Conservation (phyloP, 1,139 yeast genomes). For the Geotrichum carabidarum region DNA sequence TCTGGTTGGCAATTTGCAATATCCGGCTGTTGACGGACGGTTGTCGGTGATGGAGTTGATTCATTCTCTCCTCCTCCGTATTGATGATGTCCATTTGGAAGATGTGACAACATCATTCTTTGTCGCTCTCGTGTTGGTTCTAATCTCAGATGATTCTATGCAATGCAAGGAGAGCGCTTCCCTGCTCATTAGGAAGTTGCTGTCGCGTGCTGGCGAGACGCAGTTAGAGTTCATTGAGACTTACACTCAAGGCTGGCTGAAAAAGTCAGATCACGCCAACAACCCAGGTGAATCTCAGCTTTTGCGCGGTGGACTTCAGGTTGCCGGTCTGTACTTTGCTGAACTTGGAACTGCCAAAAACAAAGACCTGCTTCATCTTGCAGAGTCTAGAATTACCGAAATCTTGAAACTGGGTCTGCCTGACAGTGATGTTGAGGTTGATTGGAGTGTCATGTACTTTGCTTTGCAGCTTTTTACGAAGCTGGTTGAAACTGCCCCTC, state of each 20-base stretch:
- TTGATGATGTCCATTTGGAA: conserved; percentile 57
- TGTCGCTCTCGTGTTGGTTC: conserved; percentile 70
- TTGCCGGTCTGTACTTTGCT: conserved; percentile 58
- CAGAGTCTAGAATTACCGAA: conserved; percentile 24
- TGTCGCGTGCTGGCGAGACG: conserved; percentile 48
- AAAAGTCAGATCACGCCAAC: conserved; percentile 33
- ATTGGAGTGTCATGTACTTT: conserved; percentile 77
- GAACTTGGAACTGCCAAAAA: conserved; percentile 43
- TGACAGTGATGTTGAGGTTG: conserved; percentile 26
- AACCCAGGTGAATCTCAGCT: conserved; percentile 48
- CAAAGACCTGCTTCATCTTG: conserved; percentile 23
- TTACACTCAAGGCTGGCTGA: conserved; percentile 65
- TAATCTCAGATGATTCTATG: conserved; percentile 73
- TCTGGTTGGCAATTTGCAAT: conserved; percentile 74
- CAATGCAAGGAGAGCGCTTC: conserved; percentile 84
- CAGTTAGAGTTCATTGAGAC: conserved; percentile 50
- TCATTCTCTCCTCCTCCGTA: conserved; percentile 61
- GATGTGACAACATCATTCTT: conserved; percentile 70
- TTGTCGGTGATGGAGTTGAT: conserved; percentile 87
- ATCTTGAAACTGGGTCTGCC: conserved; percentile 26
- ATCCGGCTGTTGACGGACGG: conserved; percentile 83
- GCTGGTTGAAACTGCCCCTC: conserved; percentile 24
- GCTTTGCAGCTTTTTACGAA: conserved; percentile 51
- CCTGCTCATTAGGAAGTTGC: conserved; percentile 52
- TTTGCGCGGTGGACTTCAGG: conserved; percentile 70